Evolutionary conservation across 78 protist species (phyloP), one percentile per base, ranked within the genome.

Genomic region (Dictyostelium brefeldianum): DNA sequence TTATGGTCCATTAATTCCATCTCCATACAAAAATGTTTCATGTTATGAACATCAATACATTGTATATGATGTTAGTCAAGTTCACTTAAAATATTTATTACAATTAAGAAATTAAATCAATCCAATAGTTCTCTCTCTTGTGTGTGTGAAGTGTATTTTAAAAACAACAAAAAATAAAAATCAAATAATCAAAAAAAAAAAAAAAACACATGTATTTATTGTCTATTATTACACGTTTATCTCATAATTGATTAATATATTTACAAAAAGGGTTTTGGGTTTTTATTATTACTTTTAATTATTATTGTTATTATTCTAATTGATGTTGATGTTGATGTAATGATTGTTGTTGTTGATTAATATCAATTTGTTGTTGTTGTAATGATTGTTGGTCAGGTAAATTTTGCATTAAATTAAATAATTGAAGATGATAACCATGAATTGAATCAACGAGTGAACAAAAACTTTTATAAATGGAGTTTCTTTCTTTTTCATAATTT

Each of bases 1-100:
- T 12, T 31, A 15, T 18, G 97, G 97, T 25, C 48, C 77, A 62
- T 78, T 87, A 31, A 53, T 92, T 17, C 29, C 69, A 9, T 77
- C 89, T 2, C 80, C 67, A 77, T 64, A 41, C 9, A 27, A 75
- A 75, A 18, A 54, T 9, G 89, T 84, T 10, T 92, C 96, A 15
- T 92, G 96, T 56, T 25, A 27, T 11, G 95, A 90, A 70, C 90
- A 92, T 71, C 94, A 92, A 81, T 92, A 92, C 53, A 67, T 92
- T 9, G 96, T 92, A 41, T 92, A 92, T 51, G 79, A 83, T 56
- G 96, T 85, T 5, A 50, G 25, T 31, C 85, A 80, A 77, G 96
- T 92, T 56, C 29, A 83, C 20, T 41, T 91, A 8, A 78, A 27
- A 71, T 92, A 92, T 73, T 48, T 83, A 20, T 83, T 83, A 57